phyloP scores from a whole-genome alignment of 2,329 filamentous ascomycete species.

The Knufia fluminis region DNA sequence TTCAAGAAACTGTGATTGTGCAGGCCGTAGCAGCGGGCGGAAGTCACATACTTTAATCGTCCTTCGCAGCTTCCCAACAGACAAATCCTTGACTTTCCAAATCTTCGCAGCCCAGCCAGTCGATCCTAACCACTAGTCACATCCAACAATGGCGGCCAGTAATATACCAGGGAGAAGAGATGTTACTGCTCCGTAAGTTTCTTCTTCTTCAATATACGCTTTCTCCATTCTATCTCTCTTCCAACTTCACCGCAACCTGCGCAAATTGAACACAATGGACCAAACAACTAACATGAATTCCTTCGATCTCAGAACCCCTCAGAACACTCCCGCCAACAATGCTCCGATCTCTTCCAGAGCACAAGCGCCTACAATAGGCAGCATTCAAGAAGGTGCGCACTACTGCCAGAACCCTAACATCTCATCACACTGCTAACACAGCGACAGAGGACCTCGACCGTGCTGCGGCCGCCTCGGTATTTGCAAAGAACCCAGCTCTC shows the following conservation, averaged over 20 bases:
- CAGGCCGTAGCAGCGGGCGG: not conserved
- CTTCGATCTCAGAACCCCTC: slow-evolving; percentile 65
- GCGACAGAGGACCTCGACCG: slow-evolving; percentile 78
- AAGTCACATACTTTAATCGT: not conserved
- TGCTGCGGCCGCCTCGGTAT: slow-evolving; percentile 77
- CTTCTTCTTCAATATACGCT: slow-evolving; percentile 4
- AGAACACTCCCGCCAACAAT: slow-evolving; percentile 89
- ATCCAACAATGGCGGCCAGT: slow-evolving; percentile 10
- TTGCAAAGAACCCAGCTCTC: slow-evolving; percentile 89
- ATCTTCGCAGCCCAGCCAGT: not conserved
- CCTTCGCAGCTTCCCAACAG: slow-evolving; percentile 9
- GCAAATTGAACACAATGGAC: too few relatives aligned
- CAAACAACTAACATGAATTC: slow-evolving; percentile 18
- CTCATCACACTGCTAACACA: slow-evolving; percentile 17
- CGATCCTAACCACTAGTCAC: slow-evolving; percentile 3
- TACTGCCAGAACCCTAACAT: not conserved
- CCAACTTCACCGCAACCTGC: slow-evolving; percentile 59
- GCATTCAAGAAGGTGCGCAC: slow-evolving; percentile 82
- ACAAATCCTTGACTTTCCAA: slow-evolving; percentile 9
- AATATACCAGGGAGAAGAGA: slow-evolving; percentile 9
- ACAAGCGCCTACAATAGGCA: slow-evolving; percentile 84
- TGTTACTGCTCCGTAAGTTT: slow-evolving; percentile 51
- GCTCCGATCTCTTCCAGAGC: slow-evolving; percentile 96
- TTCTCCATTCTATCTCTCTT: not conserved
- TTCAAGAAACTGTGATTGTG: slow-evolving; percentile 1